phyloP scores from a whole-genome alignment of 164 flowering plant genomes.

The Protea cynaroides region DNA sequence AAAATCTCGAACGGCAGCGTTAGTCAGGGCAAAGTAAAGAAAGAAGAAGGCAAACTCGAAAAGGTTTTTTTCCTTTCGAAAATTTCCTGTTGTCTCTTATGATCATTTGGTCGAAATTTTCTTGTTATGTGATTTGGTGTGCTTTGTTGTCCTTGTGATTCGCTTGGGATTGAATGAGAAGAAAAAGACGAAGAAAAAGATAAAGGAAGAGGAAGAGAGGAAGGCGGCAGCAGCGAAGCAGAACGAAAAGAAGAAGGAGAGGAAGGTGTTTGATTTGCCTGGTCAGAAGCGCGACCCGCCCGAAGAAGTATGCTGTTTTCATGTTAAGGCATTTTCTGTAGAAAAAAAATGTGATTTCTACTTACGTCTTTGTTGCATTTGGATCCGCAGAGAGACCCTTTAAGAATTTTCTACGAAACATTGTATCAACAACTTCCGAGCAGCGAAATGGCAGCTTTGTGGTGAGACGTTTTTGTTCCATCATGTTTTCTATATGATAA shows the following conservation, averaged over 20 bases:
- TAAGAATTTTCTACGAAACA: constrained; percentile 82
- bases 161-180: constrained; percentile 17
- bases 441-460: constrained; percentile 90
- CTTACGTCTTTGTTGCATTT: constrained; percentile 13
- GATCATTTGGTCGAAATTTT: background rate
- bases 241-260: constrained; percentile 49
- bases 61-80: no score
- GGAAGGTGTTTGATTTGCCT: constrained; percentile 78
- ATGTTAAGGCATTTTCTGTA: no score
- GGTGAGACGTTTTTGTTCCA: constrained; percentile 36
- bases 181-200: constrained; percentile 28
- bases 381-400: constrained; percentile 79
- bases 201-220: constrained; percentile 19
- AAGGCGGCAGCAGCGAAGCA: constrained; percentile 13
- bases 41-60: background rate
- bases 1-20: no score
- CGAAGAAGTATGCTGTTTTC: constrained; percentile 45
- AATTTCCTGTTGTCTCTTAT: no score
- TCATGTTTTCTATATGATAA: background rate
- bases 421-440: constrained; percentile 60
- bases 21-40: no score
- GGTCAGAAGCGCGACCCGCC: constrained; percentile 97
- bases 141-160: background rate
- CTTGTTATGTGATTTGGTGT: background rate
- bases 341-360: no score